Base-by-base conservation (phyloP, 2,329 filamentous ascomycete species). In the Fusarium buharicum region DNA sequence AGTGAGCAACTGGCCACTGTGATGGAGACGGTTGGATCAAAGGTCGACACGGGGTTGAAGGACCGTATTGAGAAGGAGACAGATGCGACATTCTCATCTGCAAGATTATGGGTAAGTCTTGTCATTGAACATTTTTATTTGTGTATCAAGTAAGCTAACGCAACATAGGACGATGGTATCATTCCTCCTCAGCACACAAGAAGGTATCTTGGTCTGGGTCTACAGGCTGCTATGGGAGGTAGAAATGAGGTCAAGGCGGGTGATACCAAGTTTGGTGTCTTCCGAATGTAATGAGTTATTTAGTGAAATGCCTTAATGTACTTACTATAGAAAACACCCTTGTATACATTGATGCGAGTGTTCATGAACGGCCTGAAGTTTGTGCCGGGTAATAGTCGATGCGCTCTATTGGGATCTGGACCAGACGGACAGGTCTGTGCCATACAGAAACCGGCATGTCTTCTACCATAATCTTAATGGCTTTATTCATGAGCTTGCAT, bases 1-100 rank as follows among this genome's bases (percentile, higher is more conserved):
- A 85, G 90, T 36, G 94, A 97, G 78, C 94, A 98, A 80, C 82
- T 99, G 31, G 89, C 90, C 8, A 86, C 90, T 4, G 95, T 99
- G 60, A 98, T 99, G 95, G 91, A 93, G 78, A 91, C 93, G 2
- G 94, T 99, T 1, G 93, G 94, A 9, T 90, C 91, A 77, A 86
- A 86, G 57, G 88, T 87, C 1, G 93, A 97, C 73, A 90, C 91
- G 0, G 89, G 88, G 61, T 80, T 98, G 59, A 91, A 90, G 77
- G 87, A 86, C 36, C 84, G 94, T 40, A 98, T 99, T 68, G 94
- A 98, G 73, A 83, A 84, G 47, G 94, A 98, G 80, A 96, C 91
- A 50, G 91, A 97, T 68, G 92, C 92, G 1, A 87, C 90, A 1
- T 98, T 93, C 76, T 95, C 92, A 2, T 92, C 89, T 28, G 94